Evolutionary conservation across 768 basidiomycete species (phyloP), one percentile per base, ranked within the genome.

Genomic region (Leccinum sublutescens): DNA sequence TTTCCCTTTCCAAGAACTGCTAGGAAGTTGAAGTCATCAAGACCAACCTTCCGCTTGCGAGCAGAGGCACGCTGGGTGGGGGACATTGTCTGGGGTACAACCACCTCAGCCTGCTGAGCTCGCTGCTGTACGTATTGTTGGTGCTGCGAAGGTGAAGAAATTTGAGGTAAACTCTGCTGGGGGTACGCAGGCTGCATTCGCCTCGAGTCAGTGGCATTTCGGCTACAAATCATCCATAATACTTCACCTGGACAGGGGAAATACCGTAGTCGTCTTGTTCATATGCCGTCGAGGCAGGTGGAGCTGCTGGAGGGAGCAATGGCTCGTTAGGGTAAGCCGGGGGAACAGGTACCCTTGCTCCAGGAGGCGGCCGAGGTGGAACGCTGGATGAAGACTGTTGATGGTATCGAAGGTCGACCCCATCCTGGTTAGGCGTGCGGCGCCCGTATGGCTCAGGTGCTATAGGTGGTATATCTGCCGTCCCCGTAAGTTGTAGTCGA

Each of bases 1-100:
- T 98, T 99, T 67, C 97, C 97, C 77, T 98, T 98, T 52, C 97
- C 97, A 38, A 99, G 85, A 15, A 99, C 97, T 25, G 97, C 95
- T 56, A 99, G 78, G 82, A 99, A 98, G 69, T 98, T 98, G 82
- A 99, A 99, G 72, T 98, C 97, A 71, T 98, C 95, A 40, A 99
- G 80, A 2, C 95, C 95, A 61, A 99, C 91, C 73, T 95, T 96
- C 54, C 94, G 84, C 74, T 87, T 88, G 50, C 79, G 80, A 25
- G 79, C 72, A 14, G 74, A 75, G 34, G 78, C 76, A 55, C 81
- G 80, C 47, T 68, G 71, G n/a, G 69, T 71, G 29, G 78, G 71
- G 54, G 76, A 75, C 54, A 68, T 62, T 48, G 73, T 74, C 57
- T 75, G 80, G 31, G 64, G 66, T 23, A 51, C 50, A 9, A 49